Conservation (phyloP, 305 asterid species). For the Fraxinus albicans region DNA sequence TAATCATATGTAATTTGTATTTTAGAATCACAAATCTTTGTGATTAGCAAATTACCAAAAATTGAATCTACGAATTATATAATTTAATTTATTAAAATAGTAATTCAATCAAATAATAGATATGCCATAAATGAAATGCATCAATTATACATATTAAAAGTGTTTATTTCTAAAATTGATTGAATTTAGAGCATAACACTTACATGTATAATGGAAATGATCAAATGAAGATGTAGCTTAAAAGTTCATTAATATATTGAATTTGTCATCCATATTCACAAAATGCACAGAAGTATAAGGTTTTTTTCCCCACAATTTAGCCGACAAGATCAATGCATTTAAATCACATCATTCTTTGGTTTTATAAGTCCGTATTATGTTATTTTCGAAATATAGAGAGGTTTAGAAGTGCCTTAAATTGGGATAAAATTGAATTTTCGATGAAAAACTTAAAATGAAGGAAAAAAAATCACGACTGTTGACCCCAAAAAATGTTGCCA, state of each 20-base stretch:
- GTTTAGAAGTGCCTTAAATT: background rate
- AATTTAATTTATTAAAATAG: no score
- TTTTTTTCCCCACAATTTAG: background rate
- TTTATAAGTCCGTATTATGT: background rate
- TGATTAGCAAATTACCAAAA: no score
- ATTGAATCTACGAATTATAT: no score
- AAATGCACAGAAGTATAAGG: background rate
- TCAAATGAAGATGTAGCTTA: background rate
- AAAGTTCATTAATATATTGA: background rate
- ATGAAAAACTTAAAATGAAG: background rate
- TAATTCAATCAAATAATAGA: no score
- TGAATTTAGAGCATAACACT: no score
- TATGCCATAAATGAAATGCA: no score
- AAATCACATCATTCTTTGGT: background rate
- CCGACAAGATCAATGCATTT: background rate
- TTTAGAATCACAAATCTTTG: no score
- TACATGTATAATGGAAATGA: background rate
- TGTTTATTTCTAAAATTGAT: no score
- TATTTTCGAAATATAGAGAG: background rate
- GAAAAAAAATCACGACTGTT: no score
- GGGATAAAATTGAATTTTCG: background rate
- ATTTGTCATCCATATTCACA: background rate
- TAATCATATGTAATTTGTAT: no score
- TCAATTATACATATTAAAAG: no score
- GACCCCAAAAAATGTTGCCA: no score